A percentile compares a stretch with the other conserved stretches of the same genome.
Conservation (phyloP, 164 flowering plant genomes). For the Magnolia changhungtana region DNA sequence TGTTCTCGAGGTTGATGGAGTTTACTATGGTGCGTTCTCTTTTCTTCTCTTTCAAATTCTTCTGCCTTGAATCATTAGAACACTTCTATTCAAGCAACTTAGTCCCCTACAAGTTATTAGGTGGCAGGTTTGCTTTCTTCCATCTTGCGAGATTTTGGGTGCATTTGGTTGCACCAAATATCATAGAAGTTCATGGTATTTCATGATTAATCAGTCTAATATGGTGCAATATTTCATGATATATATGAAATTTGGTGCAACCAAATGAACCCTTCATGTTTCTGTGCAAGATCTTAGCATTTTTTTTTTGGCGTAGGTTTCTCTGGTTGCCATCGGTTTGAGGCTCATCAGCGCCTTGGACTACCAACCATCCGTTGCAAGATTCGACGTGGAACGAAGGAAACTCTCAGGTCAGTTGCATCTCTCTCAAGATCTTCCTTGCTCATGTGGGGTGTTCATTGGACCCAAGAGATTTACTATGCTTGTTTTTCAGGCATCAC, state of each 20-base stretch:
- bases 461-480: not conserved
- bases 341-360: constrained; percentile 86
- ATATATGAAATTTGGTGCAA: not conserved
- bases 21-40: constrained; percentile 67
- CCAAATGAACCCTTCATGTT: not conserved
- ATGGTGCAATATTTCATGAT: not conserved
- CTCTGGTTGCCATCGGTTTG: constrained; percentile 88
- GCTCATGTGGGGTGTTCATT: not conserved
- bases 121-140: not conserved
- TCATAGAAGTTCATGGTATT: not conserved
- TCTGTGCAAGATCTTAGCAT: not conserved
- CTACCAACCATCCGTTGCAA: constrained; percentile 88
- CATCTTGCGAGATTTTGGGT: not conserved
- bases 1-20: constrained; percentile 96
- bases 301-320: constrained; percentile 44
- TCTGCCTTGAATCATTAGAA: not conserved
- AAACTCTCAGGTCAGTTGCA: constrained; percentile 61
- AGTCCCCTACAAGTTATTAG: not conserved
- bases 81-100: not conserved
- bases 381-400: constrained; percentile 80
- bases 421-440: not conserved
- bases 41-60: constrained; percentile 19
- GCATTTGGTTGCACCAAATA: not conserved
- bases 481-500: constrained; percentile 60
- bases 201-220: not conserved